Conservation (phyloP, 2,329 filamentous ascomycete species). For the Exophiala alcalophila region DNA sequence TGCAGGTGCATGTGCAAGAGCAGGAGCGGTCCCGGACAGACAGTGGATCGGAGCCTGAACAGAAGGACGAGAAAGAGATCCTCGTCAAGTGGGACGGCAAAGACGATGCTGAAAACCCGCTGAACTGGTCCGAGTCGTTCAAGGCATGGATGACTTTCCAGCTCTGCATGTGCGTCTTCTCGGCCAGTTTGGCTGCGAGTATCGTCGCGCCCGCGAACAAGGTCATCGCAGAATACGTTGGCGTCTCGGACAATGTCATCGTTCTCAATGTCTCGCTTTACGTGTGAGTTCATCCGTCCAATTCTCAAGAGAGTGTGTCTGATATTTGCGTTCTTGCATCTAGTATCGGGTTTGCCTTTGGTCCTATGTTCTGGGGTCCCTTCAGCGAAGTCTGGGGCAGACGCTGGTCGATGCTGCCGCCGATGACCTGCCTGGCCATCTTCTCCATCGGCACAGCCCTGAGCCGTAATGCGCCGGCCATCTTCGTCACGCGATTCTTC, state of each 20-base stretch:
- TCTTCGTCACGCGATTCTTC: constrained; percentile 47
- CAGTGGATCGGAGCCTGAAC: too few species aligned
- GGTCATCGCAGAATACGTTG: constrained; percentile 43
- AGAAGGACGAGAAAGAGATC: constrained; percentile 12
- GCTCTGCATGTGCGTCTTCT: constrained; percentile 51
- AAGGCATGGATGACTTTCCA: constrained; percentile 51
- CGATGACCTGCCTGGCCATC: constrained; percentile 42
- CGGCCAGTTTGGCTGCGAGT: constrained; percentile 50
- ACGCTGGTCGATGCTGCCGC: constrained; percentile 44
- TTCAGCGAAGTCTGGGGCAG: constrained; percentile 48
- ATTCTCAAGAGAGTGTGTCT: not conserved
- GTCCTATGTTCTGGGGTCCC: constrained; percentile 44
- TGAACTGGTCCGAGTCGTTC: constrained; percentile 44
- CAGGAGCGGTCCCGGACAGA: too few species aligned
- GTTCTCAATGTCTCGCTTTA: constrained; percentile 50
- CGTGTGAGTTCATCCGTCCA: constrained; percentile 31
- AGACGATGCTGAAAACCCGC: constrained; percentile 41
- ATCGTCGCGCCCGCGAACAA: constrained; percentile 50
- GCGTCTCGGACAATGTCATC: constrained; percentile 44
- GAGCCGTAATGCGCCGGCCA: constrained; percentile 36
- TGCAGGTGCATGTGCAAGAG: too few species aligned
- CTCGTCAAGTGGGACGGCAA: constrained; percentile 17
- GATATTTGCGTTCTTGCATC: not conserved
- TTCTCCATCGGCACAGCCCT: constrained; percentile 49
- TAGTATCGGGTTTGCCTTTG: constrained; percentile 39